A percentile compares a stretch with the other conserved stretches of the same genome.
Evolutionary conservation across 2,329 filamentous ascomycete genomes (phyloP).

Genomic region (Alternaria sp.): DNA sequence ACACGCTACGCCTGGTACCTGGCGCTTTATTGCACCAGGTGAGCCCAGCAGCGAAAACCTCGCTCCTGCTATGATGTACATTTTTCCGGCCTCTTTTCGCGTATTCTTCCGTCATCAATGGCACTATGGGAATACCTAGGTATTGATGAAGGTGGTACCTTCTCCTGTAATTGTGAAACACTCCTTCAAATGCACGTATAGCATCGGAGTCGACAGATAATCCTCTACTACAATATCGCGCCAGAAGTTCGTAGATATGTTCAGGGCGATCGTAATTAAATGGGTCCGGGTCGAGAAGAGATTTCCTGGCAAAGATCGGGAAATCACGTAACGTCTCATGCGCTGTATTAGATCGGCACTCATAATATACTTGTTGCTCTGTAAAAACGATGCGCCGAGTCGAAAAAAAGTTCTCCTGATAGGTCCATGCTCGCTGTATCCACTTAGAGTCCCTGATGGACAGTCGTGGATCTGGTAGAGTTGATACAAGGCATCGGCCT

Average conservation of each 20-base stretch:
- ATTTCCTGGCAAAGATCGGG: too few species aligned
- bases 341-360: background rate
- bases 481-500: background rate
- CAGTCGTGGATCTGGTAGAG: background rate
- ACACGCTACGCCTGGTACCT: background rate
- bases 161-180: background rate
- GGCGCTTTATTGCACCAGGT: background rate
- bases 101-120: too few species aligned
- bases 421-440: background rate
- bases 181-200: background rate
- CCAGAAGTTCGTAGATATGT: too few species aligned
- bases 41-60: background rate
- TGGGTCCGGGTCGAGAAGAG: too few species aligned
- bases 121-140: too few species aligned
- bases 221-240: fast-evolving
- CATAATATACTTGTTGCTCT: background rate
- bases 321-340: too few species aligned
- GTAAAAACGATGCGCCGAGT: background rate
- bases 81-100: too few species aligned
- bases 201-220: background rate
- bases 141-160: fast-evolving
- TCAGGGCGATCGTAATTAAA: too few species aligned
- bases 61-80: background rate
- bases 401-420: background rate
- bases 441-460: background rate